Base-by-base conservation (phyloP, 1,139 yeast genomes). In the Pichia sp. region DNA sequence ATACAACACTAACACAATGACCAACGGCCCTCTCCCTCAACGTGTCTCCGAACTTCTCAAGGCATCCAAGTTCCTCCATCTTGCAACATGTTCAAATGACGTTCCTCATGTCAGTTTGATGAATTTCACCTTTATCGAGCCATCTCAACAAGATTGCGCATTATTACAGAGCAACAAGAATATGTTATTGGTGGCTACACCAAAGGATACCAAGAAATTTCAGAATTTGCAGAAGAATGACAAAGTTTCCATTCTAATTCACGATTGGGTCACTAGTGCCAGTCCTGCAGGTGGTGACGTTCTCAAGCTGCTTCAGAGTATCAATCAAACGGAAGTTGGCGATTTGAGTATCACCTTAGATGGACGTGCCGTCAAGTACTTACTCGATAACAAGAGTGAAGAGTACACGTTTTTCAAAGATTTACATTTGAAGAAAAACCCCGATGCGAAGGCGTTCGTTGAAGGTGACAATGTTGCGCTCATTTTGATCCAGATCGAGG, bases 21-120 rank as follows among this genome's bases (percentile, higher is more conserved):
- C n/a, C n/a, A n/a, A n/a, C n/a, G n/a, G n/a, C 13, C 60, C 68
- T 45, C 59, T 78, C 20, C 86, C 88, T 11, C 69, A 66, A 5
- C 64, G 72, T n/a, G 80, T 79, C 12, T 56, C 67, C 29, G 61
- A 62, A 10, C 59, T 80, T 25, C 63, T 81, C 29, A 66, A 73
- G 40, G 66, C 72, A 9, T 77, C 83, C 14, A 68, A 79, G 43
- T 79, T 77, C 56, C 73, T 87, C 29, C 96, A 87, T 57, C 66
- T 87, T 35, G 96, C 88, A 8, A 87, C 96, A 2, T 73, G 83
- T 40, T 61, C 68, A 33, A 58, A 66, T 19, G 70, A 78, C 40
- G 53, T 71, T 24, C 96, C 96, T 7, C 93, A 87, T 48, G 94
- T 86, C 3, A 73, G 91, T 11, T 68, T 87, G 48, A 87, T 87